Evolutionary conservation across 495 filamentous ascomycete species (phyloP).

Genomic region (Zalerion maritima): DNA sequence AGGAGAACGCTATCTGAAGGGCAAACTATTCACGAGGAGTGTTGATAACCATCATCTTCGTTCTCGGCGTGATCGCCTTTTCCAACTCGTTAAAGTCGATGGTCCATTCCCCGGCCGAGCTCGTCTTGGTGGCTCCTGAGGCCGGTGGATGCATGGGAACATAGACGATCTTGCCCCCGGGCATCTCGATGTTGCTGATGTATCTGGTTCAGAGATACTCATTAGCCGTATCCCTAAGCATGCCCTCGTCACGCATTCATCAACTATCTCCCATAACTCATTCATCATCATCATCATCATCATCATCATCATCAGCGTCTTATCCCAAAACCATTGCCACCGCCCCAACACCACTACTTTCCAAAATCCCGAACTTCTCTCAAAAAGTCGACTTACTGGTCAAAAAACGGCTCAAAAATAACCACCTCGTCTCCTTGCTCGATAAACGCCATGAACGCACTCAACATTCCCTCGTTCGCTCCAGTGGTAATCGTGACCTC

Average conservation of each 20-base stretch:
- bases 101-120: constrained; percentile 75
- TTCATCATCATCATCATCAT: too few relatives aligned
- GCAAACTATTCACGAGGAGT: constrained; percentile 37
- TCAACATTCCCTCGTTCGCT: constrained; percentile 82
- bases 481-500: constrained; percentile 93
- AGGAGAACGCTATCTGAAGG: constrained; percentile 1
- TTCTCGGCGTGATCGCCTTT: constrained; percentile 66
- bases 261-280: too few relatives aligned
- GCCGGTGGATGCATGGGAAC: constrained; percentile 85
- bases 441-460: constrained; percentile 94
- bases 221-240: too few relatives aligned
- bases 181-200: constrained; percentile 95
- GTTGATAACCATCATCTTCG: constrained; percentile 88
- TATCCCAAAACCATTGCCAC: too few relatives aligned
- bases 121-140: constrained; percentile 62
- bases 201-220: constrained; percentile 44
- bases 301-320: too few relatives aligned
- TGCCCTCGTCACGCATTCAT: too few relatives aligned
- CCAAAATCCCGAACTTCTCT: too few relatives aligned
- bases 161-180: constrained; percentile 85
- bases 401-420: constrained; percentile 96
- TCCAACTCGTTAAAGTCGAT: constrained; percentile 77
- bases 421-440: constrained; percentile 93
- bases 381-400: constrained; percentile 52
- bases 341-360: too few relatives aligned